These are phyloP conservation scores for Trichophyton equinum DNA, from an alignment of 2,329 filamentous ascomycete genomes.

Conservation along the genomic window DNA sequence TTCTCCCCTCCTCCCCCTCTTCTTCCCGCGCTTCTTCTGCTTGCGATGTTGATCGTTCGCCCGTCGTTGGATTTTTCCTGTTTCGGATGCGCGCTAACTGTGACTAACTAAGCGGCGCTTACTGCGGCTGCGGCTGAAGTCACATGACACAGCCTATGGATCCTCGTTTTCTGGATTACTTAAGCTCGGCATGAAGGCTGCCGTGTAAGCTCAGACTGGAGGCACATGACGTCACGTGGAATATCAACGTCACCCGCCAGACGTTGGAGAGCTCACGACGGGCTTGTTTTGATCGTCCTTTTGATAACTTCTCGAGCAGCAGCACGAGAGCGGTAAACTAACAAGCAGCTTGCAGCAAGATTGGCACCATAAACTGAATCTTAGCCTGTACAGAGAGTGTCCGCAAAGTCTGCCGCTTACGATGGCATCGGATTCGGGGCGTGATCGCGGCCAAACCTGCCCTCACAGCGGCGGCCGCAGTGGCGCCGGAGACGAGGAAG, in stretches of 20 bases:
- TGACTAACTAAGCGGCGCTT: not conserved
- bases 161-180: too few species aligned
- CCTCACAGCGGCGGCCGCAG: not conserved
- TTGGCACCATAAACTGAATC: not conserved
- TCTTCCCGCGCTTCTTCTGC: too few species aligned
- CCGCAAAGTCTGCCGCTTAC: not conserved
- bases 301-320: not conserved
- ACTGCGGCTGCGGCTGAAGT: not conserved
- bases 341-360: not conserved
- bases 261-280: too few species aligned
- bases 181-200: too few species aligned
- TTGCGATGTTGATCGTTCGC: not conserved
- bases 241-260: not conserved
- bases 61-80: not conserved
- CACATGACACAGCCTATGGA: not conserved
- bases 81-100: not conserved
- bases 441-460: not conserved
- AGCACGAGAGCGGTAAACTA: not conserved
- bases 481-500: constrained; percentile 14
- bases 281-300: not conserved
- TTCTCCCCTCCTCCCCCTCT: too few species aligned
- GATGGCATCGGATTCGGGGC: not conserved
- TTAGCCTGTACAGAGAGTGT: not conserved
- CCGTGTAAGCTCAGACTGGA: too few species aligned
- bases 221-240: not conserved